A percentile compares a stretch with the other conserved stretches of the same genome.
phyloP scores from a whole-genome alignment of 495 filamentous ascomycete species.

The Chaetomium tenue region DNA sequence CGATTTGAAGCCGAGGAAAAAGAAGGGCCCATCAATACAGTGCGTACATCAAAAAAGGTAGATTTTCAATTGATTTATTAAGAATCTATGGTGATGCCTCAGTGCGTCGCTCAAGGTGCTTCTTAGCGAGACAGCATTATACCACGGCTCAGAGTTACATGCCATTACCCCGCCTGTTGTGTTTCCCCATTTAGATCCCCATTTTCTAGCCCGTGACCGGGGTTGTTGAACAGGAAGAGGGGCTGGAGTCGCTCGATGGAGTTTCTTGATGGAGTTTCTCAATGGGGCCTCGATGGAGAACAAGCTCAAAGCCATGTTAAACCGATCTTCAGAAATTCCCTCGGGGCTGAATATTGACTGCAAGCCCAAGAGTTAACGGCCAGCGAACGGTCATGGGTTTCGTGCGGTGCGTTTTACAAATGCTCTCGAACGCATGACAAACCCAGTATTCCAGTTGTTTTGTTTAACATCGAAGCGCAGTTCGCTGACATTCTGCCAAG shows the following conservation, averaged over 20 bases:
- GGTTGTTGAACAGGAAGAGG: constrained; percentile 15
- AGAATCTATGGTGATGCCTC: not conserved
- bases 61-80: not conserved
- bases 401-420: not conserved
- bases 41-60: no score
- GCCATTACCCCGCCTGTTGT: constrained; percentile 31
- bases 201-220: constrained; percentile 8
- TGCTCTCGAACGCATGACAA: not conserved
- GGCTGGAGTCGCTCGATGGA: not conserved
- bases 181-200: constrained; percentile 26
- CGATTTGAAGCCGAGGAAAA: not conserved
- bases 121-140: not conserved
- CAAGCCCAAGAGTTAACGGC: no score
- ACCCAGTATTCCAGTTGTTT: not conserved
- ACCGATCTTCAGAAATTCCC: not conserved
- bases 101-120: not conserved
- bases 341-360: no score
- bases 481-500: not conserved
- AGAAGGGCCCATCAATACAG: not conserved
- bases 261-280: not conserved
- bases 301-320: not conserved
- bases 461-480: not conserved
- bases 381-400: no score
- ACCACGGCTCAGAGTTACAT: not conserved
- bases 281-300: not conserved